These are phyloP conservation scores for Trametes villosa DNA, from an alignment of 768 basidiomycete genomes.

Conservation along the genomic window DNA sequence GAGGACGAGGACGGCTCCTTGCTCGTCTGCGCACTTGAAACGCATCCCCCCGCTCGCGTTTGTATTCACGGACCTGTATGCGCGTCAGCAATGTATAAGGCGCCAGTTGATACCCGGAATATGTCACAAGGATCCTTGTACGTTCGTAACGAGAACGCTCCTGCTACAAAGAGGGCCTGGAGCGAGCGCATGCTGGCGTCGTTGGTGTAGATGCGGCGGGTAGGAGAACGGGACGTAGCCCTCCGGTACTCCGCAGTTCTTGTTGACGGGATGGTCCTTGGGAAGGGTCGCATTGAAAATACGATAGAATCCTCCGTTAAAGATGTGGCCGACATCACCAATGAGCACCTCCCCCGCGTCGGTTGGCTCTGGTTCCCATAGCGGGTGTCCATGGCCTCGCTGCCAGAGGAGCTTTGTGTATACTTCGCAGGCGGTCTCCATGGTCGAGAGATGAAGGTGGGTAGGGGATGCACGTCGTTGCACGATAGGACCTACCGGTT, in stretches of 20 bases:
- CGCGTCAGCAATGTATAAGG: too few species aligned
- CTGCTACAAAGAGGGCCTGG: conserved; percentile 9
- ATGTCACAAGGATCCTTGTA: too few species aligned
- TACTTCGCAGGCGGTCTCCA: conserved; percentile 11
- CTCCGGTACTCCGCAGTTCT: conserved; percentile 10
- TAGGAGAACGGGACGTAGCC: conserved; percentile 1
- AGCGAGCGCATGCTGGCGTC: background rate
- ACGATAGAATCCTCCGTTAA: conserved; percentile 24
- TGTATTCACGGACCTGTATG: background rate
- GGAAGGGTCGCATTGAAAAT: conserved; percentile 25
- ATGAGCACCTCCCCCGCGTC: conserved; percentile 19
- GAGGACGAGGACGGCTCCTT: conserved; percentile 18
- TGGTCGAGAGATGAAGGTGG: too few species aligned
- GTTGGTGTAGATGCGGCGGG: background rate
- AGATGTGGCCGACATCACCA: conserved; percentile 26
- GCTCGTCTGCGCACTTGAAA: conserved; percentile 11
- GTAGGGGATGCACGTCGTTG: too few species aligned
- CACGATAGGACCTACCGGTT: too few species aligned
- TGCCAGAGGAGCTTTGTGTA: conserved; percentile 20
- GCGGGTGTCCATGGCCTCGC: conserved; percentile 14
- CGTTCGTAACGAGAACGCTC: background rate
- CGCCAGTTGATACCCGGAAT: too few species aligned
- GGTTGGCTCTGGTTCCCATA: conserved; percentile 25
- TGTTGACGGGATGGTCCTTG: conserved; percentile 11
- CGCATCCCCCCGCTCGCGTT: background rate